A percentile compares a stretch with the other conserved stretches of the same genome.
Evolutionary conservation across 2,329 filamentous ascomycete genomes (phyloP).

Genomic region (Cladosporium sp.): DNA sequence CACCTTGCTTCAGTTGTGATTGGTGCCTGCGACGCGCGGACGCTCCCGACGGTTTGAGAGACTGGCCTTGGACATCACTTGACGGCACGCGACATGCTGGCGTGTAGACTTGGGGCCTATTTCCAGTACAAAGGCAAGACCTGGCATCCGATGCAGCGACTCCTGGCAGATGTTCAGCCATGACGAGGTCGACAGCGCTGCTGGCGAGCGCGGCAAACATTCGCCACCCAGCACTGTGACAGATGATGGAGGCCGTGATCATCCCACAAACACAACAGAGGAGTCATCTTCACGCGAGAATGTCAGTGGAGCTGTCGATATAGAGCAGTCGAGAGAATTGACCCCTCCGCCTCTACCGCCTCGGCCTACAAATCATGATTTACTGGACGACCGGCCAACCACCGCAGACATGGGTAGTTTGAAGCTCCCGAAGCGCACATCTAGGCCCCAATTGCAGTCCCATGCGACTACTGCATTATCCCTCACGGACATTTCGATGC

Average conservation of each 20-base stretch:
- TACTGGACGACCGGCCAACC: constrained; percentile 26
- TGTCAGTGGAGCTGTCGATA: not conserved
- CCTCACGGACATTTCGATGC: constrained; percentile 72
- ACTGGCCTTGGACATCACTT: not conserved
- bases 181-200: constrained; percentile 4
- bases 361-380: constrained; percentile 25
- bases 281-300: not conserved
- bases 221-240: constrained; percentile 4
- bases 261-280: not conserved
- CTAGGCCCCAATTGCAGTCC: constrained; percentile 46
- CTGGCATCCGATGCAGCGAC: not conserved
- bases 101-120: too few species aligned
- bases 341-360: constrained; percentile 36
- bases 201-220: not conserved
- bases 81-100: not conserved
- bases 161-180: constrained; percentile 5
- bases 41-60: not conserved
- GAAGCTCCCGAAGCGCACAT: constrained; percentile 32
- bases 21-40: not conserved
- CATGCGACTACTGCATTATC: constrained; percentile 82
- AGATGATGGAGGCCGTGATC: not conserved
- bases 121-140: not conserved
- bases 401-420: constrained; percentile 24
- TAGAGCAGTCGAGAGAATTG: constrained; percentile 26
- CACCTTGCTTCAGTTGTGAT: constrained; percentile 12